Evolutionary conservation across 1,139 yeast genomes (phyloP).

Genomic region (Candida anutae): DNA sequence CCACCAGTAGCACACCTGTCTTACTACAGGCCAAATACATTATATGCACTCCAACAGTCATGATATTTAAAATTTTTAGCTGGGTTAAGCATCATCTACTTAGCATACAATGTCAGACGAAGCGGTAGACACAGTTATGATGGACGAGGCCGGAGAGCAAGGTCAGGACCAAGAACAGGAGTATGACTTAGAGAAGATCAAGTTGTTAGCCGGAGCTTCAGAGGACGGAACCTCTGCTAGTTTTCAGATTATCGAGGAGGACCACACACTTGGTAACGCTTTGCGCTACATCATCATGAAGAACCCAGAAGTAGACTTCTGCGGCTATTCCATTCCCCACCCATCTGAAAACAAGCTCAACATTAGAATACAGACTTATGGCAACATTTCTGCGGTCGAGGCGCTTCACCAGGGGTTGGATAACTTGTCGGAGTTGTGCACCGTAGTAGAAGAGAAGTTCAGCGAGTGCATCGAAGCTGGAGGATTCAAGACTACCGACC

Average conservation of each 20-base stretch:
- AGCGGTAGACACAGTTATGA: conserved; percentile 18
- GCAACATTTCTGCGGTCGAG: conserved; percentile 79
- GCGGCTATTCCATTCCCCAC: conserved; percentile 98
- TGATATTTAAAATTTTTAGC: too few relatives aligned
- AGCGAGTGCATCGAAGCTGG: conserved; percentile 52
- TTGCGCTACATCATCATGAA: conserved; percentile 92
- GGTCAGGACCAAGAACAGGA: conserved; percentile 27
- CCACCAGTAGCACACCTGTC: too few relatives aligned
- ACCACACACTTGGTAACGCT: conserved; percentile 92
- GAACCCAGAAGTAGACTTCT: conserved; percentile 95
- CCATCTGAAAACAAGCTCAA: conserved; percentile 91
- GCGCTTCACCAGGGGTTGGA: conserved; percentile 90
- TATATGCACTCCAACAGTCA: too few relatives aligned
- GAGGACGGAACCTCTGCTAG: conserved; percentile 95
- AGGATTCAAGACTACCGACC: conserved; percentile 41
- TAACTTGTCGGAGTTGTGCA: conserved; percentile 77
- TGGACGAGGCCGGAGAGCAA: conserved; percentile 10
- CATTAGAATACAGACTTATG: conserved; percentile 90
- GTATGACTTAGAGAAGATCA: conserved; percentile 44
- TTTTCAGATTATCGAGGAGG: conserved; percentile 87
- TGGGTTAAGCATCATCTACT: too few relatives aligned
- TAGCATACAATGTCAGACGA: conserved; percentile 14
- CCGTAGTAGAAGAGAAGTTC: conserved; percentile 74
- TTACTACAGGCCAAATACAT: too few relatives aligned
- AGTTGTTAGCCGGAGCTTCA: conserved; percentile 78